Evolutionary conservation across 2,329 filamentous ascomycete species (phyloP), one percentile per base, ranked within the genome.

Genomic region (Clathrospora elynae): DNA sequence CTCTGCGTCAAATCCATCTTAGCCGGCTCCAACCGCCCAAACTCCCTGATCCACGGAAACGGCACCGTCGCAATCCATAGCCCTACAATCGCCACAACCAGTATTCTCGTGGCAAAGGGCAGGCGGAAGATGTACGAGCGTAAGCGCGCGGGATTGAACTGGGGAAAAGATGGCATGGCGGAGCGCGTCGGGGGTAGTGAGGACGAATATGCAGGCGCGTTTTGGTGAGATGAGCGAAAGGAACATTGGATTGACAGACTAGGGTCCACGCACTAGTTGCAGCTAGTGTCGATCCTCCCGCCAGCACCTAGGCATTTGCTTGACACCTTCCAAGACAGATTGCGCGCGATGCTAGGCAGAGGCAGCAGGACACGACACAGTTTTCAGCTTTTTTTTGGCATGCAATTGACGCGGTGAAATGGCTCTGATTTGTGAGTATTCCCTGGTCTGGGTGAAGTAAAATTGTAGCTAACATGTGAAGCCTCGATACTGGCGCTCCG

Each of bases 61-160:
- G 88, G 85, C 25, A 91, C 68, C 30, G 85, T 79, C 5, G 85
- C 75, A 23, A 89, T 59, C 83, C 86, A 95, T 50, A 89, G 79
- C 9, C 76, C 73, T 20, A 87, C 62, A 43, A 95, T 87, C 30
- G 85, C 71, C 3, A 84, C 62, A 13, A 90, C 68, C 10, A 90
- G 79, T 12, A 80, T 70, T 35, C 91, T 83, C 17, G 93, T 96
- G 67, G 93, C 90, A 1, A 97, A 77, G 23, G 93, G 92, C n/a
- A 97, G 78, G 34, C 90, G 85, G 47, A 88, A 77, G 54, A 95
- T 64, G 68, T 95, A 96, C 6, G 88, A 88, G 54, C 89, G 86
- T 59, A 90, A 79, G 57, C 89, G 84, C 49, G 79, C 71, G 20
- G 86, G 82, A 71, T 85, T 91, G 71, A 95, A 85, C 43, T 80